Evolutionary conservation across 108 stramenopile genomes (phyloP).

Genomic region (Nitzschia sp.): DNA sequence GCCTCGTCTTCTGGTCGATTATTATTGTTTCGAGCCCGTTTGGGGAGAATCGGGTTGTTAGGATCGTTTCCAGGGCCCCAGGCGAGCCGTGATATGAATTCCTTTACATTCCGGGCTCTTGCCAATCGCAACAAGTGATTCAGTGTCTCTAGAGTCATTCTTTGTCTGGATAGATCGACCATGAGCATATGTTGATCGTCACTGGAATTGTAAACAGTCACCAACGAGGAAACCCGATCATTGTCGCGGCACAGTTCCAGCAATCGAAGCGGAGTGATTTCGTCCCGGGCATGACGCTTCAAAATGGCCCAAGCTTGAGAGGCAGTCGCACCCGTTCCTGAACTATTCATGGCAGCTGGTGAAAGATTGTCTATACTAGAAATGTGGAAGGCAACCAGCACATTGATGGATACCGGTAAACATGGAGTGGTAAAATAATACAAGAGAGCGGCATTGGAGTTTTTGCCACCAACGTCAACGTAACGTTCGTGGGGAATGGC

Average conservation of each 20-base stretch:
- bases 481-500: too few relatives aligned
- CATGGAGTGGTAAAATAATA: background rate
- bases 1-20: constrained; percentile 17
- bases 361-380: background rate
- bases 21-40: background rate
- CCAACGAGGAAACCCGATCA: constrained; percentile 63
- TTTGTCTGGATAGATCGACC: constrained; percentile 79
- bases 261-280: constrained; percentile 61
- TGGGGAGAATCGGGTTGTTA: constrained; percentile 32
- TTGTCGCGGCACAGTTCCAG: constrained; percentile 69
- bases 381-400: background rate
- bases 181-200: constrained; percentile 43
- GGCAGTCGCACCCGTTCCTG: constrained; percentile 31
- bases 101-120: constrained; percentile 35
- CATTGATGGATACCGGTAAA: background rate
- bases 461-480: too few relatives aligned
- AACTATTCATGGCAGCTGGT: too few relatives aligned
- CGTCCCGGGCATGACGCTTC: constrained; percentile 69
- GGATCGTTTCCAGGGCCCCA: constrained; percentile 72
- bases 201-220: constrained; percentile 54
- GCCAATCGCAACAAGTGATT: constrained; percentile 72
- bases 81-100: constrained; percentile 65
- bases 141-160: constrained; percentile 79
- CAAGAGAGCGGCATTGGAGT: too few relatives aligned
- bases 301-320: constrained; percentile 78